phyloP scores from a whole-genome alignment of 2,329 filamentous ascomycete genomes.

The Paraphaeosphaeria minitans region DNA sequence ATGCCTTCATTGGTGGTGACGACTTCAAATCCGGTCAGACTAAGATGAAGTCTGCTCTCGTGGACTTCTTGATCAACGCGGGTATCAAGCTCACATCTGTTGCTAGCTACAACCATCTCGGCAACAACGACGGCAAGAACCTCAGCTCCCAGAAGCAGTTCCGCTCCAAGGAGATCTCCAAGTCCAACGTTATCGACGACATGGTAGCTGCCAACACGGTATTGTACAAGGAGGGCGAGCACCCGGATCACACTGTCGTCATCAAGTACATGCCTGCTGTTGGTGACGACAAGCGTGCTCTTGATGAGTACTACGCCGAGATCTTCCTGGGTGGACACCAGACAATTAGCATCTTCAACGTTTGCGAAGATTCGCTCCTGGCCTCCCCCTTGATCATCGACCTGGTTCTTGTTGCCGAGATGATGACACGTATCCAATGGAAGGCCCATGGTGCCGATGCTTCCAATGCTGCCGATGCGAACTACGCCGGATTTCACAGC shows the following conservation, averaged over 20 bases:
- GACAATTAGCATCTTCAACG: conserved; percentile 97
- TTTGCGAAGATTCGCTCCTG: conserved; percentile 96
- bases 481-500: conserved; percentile 94
- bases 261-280: conserved; percentile 99
- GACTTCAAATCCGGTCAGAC: conserved; percentile 99
- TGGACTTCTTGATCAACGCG: conserved; percentile 97
- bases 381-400: conserved; percentile 98
- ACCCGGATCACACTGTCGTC: conserved; percentile 97
- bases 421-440: conserved; percentile 99
- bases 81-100: conserved; percentile 99
- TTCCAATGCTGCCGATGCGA: conserved; percentile 59
- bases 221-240: conserved; percentile 88
- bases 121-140: conserved; percentile 99
- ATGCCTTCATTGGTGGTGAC: conserved; percentile 92
- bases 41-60: conserved; percentile 99
- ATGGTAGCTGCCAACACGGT: conserved; percentile 97
- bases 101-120: conserved; percentile 98
- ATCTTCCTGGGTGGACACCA: conserved; percentile 99
- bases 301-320: conserved; percentile 99
- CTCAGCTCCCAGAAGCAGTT: conserved; percentile 97
- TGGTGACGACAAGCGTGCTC: conserved; percentile 96
- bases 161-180: conserved; percentile 99
- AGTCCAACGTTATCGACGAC: conserved; percentile 98
- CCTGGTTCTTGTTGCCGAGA: conserved; percentile 87
- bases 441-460: conserved; percentile 62